A percentile compares a stretch with the other conserved stretches of the same genome.
These are phyloP conservation scores for Ailanthus altissimus DNA, from an alignment of 345 rosid genomes.

Conservation along the genomic window DNA sequence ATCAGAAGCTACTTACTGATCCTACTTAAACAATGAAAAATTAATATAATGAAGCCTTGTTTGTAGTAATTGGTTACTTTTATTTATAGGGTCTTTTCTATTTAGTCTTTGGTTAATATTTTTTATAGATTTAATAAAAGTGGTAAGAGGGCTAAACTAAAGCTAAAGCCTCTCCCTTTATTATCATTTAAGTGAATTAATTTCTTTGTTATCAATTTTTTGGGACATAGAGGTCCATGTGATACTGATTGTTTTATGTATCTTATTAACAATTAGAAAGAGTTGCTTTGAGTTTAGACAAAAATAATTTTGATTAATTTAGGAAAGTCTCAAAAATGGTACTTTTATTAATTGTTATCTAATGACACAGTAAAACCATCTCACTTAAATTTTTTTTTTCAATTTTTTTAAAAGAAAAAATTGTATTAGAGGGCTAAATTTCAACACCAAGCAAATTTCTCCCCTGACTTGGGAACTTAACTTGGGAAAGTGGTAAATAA, in stretches of 20 bases:
- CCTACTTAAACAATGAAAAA: neutral
- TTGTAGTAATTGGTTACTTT: neutral
- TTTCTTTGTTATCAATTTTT: neutral
- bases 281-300: neutral
- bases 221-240: neutral
- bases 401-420: no score
- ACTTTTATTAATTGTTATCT: no score
- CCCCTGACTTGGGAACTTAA: slow-evolving; percentile 9
- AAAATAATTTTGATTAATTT: neutral
- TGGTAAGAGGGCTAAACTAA: neutral
- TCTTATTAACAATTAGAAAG: neutral
- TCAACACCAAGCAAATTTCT: neutral
- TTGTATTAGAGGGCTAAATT: neutral
- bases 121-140: neutral
- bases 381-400: no score
- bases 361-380: no score
- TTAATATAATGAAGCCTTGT: neutral
- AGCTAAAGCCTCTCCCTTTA: neutral
- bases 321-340: no score
- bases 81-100: slow-evolving; percentile 3
- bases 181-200: neutral
- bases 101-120: neutral
- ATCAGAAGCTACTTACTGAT: slow-evolving; percentile 9
- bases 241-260: slow-evolving; percentile 20
- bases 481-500: neutral